A percentile compares a stretch with the other conserved stretches of the same genome.
Conservation (phyloP, 108 stramenopile genomes). For the Skeletonema menzelii region DNA sequence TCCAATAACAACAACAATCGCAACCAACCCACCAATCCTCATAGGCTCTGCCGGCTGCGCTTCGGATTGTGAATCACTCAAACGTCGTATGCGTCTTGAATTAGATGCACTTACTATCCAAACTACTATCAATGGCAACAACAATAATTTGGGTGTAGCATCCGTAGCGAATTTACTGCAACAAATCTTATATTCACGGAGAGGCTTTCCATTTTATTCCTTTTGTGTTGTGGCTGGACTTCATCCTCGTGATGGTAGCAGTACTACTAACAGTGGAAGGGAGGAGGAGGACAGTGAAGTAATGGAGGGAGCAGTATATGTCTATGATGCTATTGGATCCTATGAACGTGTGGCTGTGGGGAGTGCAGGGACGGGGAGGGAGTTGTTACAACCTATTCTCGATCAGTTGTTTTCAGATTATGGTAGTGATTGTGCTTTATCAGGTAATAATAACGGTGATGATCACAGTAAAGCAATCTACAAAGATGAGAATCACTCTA, state of each 20-base stretch:
- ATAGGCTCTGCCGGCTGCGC: slow-evolving; percentile 79
- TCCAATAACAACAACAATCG: background rate
- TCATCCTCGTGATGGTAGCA: slow-evolving; percentile 10
- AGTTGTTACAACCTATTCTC: slow-evolving; percentile 80
- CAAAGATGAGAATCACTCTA: background rate
- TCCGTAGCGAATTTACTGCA: slow-evolving; percentile 66
- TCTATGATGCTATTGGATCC: slow-evolving; percentile 89
- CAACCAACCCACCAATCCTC: slow-evolving; percentile 39
- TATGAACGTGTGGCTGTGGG: slow-evolving; percentile 84
- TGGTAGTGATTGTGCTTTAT: too few relatives aligned
- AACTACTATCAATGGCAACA: background rate
- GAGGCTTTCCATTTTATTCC: slow-evolving; percentile 81
- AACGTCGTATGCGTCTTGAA: slow-evolving; percentile 59
- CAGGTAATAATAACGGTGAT: background rate
- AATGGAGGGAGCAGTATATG: slow-evolving; percentile 57
- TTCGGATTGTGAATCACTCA: slow-evolving; percentile 77
- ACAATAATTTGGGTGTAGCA: slow-evolving; percentile 30
- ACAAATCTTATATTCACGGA: slow-evolving; percentile 69
- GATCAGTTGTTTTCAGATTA: slow-evolving; percentile 63
- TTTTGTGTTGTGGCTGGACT: slow-evolving; percentile 83
- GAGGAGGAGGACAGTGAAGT: slow-evolving; percentile 9
- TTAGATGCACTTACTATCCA: slow-evolving; percentile 46
- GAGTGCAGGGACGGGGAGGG: slow-evolving; percentile 73
- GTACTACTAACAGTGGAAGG: background rate
- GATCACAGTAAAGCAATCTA: background rate